Conservation (phyloP, 2,329 filamentous ascomycete genomes). For the Beauveria sp. region DNA sequence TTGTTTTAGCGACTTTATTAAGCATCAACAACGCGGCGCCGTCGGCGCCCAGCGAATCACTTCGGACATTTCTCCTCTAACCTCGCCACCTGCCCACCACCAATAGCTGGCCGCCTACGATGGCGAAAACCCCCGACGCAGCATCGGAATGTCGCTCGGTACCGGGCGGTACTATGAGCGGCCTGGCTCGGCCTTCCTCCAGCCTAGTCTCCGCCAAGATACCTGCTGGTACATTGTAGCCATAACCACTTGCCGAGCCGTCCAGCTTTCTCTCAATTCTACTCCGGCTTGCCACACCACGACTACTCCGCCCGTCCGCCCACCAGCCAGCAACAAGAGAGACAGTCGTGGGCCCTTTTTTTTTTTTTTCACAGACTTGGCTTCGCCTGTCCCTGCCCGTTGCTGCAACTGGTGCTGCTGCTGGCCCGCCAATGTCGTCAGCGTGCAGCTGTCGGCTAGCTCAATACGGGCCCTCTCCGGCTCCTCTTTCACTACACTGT, state of each 20-base stretch:
- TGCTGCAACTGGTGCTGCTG: neutral
- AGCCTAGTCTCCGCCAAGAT: neutral
- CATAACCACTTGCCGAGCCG: neutral
- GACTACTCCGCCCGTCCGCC: neutral
- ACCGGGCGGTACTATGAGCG: slow-evolving; percentile 1
- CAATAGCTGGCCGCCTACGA: neutral
- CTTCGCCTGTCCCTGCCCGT: no score
- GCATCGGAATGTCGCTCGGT: slow-evolving; percentile 8
- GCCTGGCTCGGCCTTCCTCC: slow-evolving; percentile 2
- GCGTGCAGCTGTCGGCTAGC: slow-evolving; percentile 1
- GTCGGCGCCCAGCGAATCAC: neutral
- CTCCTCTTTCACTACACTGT: neutral
- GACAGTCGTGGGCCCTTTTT: neutral
- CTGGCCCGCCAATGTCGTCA: slow-evolving; percentile 9
- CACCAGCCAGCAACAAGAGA: neutral
- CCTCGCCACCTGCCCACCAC: neutral
- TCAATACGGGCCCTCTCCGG: neutral
- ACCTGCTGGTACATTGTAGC: no score
- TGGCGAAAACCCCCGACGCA: neutral
- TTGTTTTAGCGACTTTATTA: neutral
- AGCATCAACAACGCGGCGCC: neutral
- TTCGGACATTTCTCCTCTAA: neutral
- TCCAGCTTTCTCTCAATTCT: neutral
- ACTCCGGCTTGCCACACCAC: neutral
- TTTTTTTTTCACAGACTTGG: neutral